Evolutionary conservation across 2,329 filamentous ascomycete species (phyloP).

Genomic region (Colletotrichum incanum): DNA sequence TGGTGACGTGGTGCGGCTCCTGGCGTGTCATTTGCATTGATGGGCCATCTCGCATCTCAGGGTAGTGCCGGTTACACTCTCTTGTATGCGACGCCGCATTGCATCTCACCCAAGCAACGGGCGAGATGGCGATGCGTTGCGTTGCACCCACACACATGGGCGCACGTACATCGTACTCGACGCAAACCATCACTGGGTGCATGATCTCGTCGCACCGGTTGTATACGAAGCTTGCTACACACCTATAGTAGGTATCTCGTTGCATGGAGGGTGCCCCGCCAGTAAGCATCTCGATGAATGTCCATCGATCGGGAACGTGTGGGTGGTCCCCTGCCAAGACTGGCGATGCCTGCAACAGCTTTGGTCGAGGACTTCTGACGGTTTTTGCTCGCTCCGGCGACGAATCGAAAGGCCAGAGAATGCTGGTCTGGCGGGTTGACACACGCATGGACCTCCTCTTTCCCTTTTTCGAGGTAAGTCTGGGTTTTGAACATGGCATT

Average conservation of each 20-base stretch:
- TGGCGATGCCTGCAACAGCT: constrained; percentile 17
- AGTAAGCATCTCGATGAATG: constrained; percentile 22
- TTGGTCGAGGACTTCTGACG: constrained; percentile 6
- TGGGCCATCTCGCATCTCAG: constrained; percentile 32
- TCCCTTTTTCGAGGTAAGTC: not conserved
- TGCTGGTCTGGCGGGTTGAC: constrained; percentile 8
- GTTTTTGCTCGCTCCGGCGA: constrained; percentile 9
- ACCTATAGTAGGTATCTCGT: not conserved
- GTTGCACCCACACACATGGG: not conserved
- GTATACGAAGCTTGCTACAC: not conserved
- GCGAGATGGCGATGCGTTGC: constrained; percentile 10
- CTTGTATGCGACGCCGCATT: constrained; percentile 23
- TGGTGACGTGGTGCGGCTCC: constrained; percentile 26
- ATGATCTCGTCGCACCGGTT: not conserved
- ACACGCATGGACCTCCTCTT: constrained; percentile 2
- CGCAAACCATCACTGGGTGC: not conserved
- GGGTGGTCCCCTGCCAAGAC: constrained; percentile 35
- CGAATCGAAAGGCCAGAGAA: constrained; percentile 13
- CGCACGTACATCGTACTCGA: constrained; percentile 12
- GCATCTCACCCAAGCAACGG: constrained; percentile 4
- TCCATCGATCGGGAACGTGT: constrained; percentile 14
- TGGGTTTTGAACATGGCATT: constrained; percentile 14
- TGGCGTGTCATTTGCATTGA: constrained; percentile 33
- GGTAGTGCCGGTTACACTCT: constrained; percentile 28
- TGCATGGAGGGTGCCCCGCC: not conserved